A percentile compares a stretch with the other conserved stretches of the same genome.
phyloP scores from a whole-genome alignment of 768 basidiomycete genomes.

The Suillus subluteus region DNA sequence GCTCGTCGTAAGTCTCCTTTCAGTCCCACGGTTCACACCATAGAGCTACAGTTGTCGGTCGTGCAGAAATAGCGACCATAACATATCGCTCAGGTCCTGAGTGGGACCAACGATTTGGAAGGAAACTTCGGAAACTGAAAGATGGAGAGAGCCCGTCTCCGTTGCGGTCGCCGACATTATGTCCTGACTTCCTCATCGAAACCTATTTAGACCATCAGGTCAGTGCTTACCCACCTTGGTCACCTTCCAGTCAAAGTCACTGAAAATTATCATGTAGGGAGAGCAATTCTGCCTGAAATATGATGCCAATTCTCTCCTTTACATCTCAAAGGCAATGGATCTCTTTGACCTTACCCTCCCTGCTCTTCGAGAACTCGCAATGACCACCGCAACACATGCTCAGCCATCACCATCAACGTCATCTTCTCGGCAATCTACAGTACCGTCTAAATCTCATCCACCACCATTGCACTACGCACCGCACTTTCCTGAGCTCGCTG shows the following conservation, averaged over 20 bases:
- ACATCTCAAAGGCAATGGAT: slow-evolving; percentile 99
- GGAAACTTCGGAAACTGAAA: slow-evolving; percentile 59
- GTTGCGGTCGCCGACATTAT: slow-evolving; percentile 67
- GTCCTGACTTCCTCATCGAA: slow-evolving; percentile 98
- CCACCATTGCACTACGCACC: slow-evolving; percentile 75
- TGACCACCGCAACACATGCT: slow-evolving; percentile 40
- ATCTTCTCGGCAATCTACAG: slow-evolving; percentile 15
- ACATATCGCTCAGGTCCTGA: slow-evolving; percentile 99
- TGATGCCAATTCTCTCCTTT: slow-evolving; percentile 98
- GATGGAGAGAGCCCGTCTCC: slow-evolving; percentile 22
- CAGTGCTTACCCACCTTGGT: slow-evolving; percentile 15
- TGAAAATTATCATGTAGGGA: slow-evolving; percentile 51
- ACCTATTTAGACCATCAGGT: slow-evolving; percentile 95
- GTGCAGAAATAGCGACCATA: slow-evolving; percentile 94
- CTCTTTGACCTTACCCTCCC: slow-evolving; percentile 92
- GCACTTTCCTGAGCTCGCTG: slow-evolving; percentile 74
- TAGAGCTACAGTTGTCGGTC: slow-evolving; percentile 8
- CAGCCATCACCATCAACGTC: slow-evolving; percentile 26
- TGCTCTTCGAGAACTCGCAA: slow-evolving; percentile 68
- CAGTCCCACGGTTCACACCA: slow-evolving; percentile 18
- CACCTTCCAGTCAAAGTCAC: slow-evolving; percentile 7
- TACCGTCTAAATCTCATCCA: slow-evolving; percentile 68
- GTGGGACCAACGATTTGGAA: slow-evolving; percentile 98
- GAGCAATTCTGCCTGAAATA: slow-evolving; percentile 98
- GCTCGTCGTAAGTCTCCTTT: slow-evolving; percentile 74